Evolutionary conservation across 2,329 filamentous ascomycete species (phyloP), one percentile per base, ranked within the genome.

Genomic region (Colletotrichum eleusines): DNA sequence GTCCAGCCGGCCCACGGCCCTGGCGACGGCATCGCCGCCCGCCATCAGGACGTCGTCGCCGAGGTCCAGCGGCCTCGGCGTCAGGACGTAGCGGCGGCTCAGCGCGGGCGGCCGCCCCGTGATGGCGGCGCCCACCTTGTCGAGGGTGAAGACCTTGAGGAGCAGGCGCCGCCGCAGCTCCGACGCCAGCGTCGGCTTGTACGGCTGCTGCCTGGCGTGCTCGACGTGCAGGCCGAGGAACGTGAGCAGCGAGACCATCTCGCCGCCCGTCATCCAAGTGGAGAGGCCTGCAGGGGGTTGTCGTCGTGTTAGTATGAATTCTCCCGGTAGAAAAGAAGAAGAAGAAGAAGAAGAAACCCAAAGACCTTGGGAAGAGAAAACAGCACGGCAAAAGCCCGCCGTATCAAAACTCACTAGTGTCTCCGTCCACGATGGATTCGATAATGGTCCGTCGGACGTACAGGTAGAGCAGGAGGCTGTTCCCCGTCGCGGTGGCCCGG

Each of bases 61-160:
- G 0, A 91, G 75, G 73, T 90, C 89, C 0, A 90, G 78, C 0
- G 88, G 88, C 2, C 85, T 75, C 20, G 87, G 86, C 1, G 87
- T 83, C 8, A 83, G 83, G 57, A 84, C 86, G 74, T 89, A 90
- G 1, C 86, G 83, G 38, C 86, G 82, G 14, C 83, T 82, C 6
- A 89, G 75, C 2, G 85, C 76, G 0, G 88, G 88, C 0, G 88
- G 89, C 0, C 87, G 79, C 0, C 88, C 88, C 0, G 84, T 83
- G 55, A 89, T 88, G 0, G 85, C 81, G 0, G 86, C 83, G 0
- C 81, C 78, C 11, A 82, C 82, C 53, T 89, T 88, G 74, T 90
- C 88, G 11, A 83, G 74, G 42, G 76, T 79, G 66, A 83, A 85
- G 26, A 84, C 72, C 2, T 78, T 74, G 0, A 77, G 76, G 6